phyloP scores from a whole-genome alignment of 129 eudicot species.

The Flaveria trinervia region DNA sequence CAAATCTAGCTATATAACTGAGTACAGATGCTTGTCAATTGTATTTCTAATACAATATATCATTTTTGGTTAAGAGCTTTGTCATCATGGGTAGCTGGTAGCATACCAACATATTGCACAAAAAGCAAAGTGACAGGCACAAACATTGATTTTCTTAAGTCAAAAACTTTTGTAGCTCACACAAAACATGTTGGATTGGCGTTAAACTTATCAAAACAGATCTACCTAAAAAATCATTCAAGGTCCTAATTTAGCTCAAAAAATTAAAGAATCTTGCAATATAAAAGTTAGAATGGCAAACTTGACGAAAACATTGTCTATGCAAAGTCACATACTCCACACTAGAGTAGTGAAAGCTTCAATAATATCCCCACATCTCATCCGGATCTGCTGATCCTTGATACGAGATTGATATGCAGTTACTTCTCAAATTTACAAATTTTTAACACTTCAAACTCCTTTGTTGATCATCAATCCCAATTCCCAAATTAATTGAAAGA shows the following conservation, averaged over 20 bases:
- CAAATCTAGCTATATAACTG: neutral
- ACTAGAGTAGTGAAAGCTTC: neutral
- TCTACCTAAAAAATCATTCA: neutral
- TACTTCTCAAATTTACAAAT: neutral
- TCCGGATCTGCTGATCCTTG: neutral
- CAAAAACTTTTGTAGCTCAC: neutral
- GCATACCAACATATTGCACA: neutral
- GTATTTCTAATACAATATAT: neutral
- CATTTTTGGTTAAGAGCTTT: neutral
- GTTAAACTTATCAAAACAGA: neutral
- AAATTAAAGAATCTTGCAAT: neutral
- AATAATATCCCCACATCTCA: neutral
- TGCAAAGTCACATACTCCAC: neutral
- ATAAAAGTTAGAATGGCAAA: neutral
- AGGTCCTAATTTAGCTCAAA: neutral
- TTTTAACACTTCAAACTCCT: conserved; percentile 7
- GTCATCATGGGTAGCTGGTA: neutral
- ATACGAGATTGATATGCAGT: neutral
- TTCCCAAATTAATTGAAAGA: neutral
- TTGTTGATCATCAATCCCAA: neutral
- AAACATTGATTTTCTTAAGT: neutral
- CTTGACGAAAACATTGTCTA: neutral
- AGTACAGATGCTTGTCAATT: neutral
- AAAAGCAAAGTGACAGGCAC: neutral
- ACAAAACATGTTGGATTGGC: neutral